Conservation (phyloP, 805 yeast species). For the Debaryomyces castellii region DNA sequence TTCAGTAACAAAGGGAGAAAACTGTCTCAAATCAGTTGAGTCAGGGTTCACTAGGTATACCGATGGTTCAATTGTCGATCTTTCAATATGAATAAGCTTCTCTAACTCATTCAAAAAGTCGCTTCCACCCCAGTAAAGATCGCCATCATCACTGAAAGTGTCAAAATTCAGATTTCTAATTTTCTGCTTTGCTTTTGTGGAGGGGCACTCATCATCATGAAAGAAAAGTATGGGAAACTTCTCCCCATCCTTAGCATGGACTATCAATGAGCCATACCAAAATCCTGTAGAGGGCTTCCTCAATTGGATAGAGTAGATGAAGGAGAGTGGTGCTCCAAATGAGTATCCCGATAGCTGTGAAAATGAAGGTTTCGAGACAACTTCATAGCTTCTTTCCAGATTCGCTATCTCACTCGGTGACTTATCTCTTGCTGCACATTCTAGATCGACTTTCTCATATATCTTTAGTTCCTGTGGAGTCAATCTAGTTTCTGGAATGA, state of each 20-base stretch:
- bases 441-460: conserved; percentile 52
- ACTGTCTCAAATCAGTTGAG: conserved; percentile 59
- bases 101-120: conserved; percentile 62
- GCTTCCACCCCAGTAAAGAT: conserved; percentile 88
- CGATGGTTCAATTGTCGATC: conserved; percentile 68
- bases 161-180: conserved; percentile 65
- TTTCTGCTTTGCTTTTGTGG: conserved; percentile 63
- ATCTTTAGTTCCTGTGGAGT: conserved; percentile 43
- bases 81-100: conserved; percentile 59
- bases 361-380: conserved; percentile 51
- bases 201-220: conserved; percentile 85
- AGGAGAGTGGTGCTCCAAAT: conserved; percentile 59
- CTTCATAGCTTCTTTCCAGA: conserved; percentile 7
- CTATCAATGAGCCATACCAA: conserved; percentile 87
- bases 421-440: conserved; percentile 7
- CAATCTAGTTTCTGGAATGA: conserved; percentile 60
- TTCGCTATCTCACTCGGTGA: not conserved
- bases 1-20: conserved; percentile 35
- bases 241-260: conserved; percentile 67
- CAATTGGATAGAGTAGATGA: conserved; percentile 75
- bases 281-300: conserved; percentile 82
- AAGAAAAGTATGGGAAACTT: conserved; percentile 83
- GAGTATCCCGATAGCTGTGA: conserved; percentile 62
- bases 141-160: conserved; percentile 59
- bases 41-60: conserved; percentile 80